Evolutionary conservation across 306 rosid genomes (phyloP).

Genomic region (Quercus variabilis): DNA sequence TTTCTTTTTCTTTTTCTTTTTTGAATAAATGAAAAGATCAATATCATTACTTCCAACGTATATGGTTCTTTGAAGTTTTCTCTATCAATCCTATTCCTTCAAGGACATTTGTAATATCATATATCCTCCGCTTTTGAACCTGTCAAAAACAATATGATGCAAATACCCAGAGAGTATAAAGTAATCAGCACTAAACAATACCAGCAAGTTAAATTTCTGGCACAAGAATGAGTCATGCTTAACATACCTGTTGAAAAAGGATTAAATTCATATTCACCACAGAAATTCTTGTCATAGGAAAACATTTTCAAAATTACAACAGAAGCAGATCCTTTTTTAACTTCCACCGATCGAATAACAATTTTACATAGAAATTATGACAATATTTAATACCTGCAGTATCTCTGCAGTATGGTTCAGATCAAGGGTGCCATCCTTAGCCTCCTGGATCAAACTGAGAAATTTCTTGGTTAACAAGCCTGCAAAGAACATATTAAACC

Average conservation of each 20-base stretch:
- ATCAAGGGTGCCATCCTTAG: constrained; percentile 72
- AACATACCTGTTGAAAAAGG: neutral
- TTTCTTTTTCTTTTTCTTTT: neutral
- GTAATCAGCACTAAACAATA: neutral
- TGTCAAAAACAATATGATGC: constrained; percentile 26
- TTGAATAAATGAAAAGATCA: neutral
- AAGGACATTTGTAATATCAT: constrained; percentile 85
- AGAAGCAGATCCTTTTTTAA: neutral
- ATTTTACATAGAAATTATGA: neutral
- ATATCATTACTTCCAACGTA: constrained; percentile 74
- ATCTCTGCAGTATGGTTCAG: constrained; percentile 61
- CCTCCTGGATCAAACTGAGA: constrained; percentile 51
- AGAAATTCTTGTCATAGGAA: neutral
- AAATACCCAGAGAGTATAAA: neutral
- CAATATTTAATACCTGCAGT: constrained; percentile 49
- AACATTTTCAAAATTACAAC: neutral
- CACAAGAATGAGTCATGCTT: neutral
- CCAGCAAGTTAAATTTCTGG: neutral
- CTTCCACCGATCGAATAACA: neutral
- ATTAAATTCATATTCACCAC: neutral
- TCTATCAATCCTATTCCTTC: constrained; percentile 82
- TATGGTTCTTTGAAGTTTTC: constrained; percentile 74
- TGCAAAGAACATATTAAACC: constrained; percentile 31
- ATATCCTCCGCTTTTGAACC: constrained; percentile 86
- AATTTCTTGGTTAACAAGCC: constrained; percentile 88